Evolutionary conservation across 495 filamentous ascomycete species (phyloP), one percentile per base, ranked within the genome.

Genomic region (Aspergillus indologenus): DNA sequence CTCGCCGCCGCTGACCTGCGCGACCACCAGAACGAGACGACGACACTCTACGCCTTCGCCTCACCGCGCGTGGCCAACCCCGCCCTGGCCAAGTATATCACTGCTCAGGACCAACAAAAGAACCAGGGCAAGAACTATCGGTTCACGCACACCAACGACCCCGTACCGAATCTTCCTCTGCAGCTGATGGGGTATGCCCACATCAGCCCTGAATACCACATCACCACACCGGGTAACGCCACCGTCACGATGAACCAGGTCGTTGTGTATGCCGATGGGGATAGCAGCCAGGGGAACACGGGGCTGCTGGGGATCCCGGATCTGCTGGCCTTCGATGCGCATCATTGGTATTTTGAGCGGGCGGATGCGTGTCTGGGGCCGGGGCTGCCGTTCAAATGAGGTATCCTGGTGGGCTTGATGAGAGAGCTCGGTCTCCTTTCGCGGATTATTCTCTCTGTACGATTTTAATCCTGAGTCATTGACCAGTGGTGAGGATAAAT

Each of bases 121-220:
- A 62, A 66, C n/a, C 81, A 85, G 54, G 76, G 75, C 9, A 69
- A 64, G 22, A 85, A 83, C 64, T 88, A 73, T 68, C 84, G 87
- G 61, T 78, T 88, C 54, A 89, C 87, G 7, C 85, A 90, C 65
- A 64, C 60, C 23, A 72, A 84, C 63, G 87, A 90, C 71, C 84
- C 83, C 1, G 79, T 89, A 1, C 83, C 87, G 1, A 76, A 81
- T 21, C 69, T 88, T 24, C 86, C 87, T 1, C 79, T 85, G n/a
- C 60, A 80, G 34, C 3, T 72, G 20, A 60, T 82, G 59, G 81
- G 80, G 29, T 90, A 80, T 69, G 69, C 76, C 26, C 87, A 90
- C 65, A 73, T 83, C 8, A 81, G 75, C 47, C 86, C 87, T 1
- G 87, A 90, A 71, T 89, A 84, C 69, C 89, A 71, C 46, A 79